These are phyloP conservation scores for Dittrichia graveolens DNA, from an alignment of 129 eudicot genomes.

Conservation along the genomic window DNA sequence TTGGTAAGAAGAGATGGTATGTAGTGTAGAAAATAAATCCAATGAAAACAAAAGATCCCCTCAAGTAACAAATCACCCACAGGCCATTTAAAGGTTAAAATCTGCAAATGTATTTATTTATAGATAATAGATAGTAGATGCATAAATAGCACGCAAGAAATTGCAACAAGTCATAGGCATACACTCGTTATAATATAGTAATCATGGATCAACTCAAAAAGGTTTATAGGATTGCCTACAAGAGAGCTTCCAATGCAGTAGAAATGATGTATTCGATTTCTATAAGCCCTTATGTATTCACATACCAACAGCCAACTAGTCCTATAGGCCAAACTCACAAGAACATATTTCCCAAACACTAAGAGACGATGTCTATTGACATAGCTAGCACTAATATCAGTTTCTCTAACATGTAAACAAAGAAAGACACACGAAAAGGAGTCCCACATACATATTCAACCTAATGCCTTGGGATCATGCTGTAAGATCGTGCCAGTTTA, in stretches of 20 bases:
- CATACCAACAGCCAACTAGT: constrained; percentile 44
- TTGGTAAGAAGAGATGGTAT: too few relatives aligned
- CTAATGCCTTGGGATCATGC: constrained; percentile 76
- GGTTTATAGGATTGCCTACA: constrained; percentile 9
- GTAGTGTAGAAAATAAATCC: background rate
- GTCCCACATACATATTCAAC: constrained; percentile 38
- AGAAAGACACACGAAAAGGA: constrained; percentile 28
- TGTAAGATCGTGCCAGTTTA: constrained; percentile 63
- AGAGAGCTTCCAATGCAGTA: constrained; percentile 9
- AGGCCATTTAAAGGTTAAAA: background rate
- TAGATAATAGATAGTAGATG: background rate
- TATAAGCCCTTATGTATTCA: constrained; percentile 65
- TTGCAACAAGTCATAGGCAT: constrained; percentile 11
- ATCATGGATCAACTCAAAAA: constrained; percentile 22
- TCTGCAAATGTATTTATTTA: constrained; percentile 10
- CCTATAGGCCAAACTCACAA: constrained; percentile 47
- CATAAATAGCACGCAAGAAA: background rate
- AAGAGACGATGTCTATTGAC: constrained; percentile 43
- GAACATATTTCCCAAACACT: constrained; percentile 40
- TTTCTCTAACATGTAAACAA: constrained; percentile 38
- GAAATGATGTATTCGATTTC: constrained; percentile 43
- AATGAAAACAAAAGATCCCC: background rate
- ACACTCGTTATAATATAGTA: constrained; percentile 3
- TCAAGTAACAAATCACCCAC: background rate
- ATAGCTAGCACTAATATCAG: constrained; percentile 49